Conservation (phyloP, 768 basidiomycete species). For the Lyophyllum atratum region DNA sequence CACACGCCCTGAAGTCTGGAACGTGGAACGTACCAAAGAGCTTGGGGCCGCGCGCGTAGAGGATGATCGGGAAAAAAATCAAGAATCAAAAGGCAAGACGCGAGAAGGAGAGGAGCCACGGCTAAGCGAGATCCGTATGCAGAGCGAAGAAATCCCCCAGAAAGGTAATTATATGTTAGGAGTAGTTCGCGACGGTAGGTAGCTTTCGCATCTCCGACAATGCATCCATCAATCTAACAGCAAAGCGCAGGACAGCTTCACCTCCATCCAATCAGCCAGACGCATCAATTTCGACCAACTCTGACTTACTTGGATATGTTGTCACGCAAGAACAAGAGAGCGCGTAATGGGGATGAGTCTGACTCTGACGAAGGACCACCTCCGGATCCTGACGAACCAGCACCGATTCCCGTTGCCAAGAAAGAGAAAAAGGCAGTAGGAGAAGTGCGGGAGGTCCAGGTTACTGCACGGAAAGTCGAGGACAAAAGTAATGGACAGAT, state of each 20-base stretch:
- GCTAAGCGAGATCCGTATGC: slow-evolving; percentile 68
- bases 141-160: slow-evolving; percentile 70
- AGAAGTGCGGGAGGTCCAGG: slow-evolving; percentile 78
- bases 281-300: slow-evolving; percentile 81
- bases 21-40: slow-evolving; percentile 64
- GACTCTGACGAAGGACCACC: slow-evolving; percentile 82
- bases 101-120: slow-evolving; percentile 59
- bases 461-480: slow-evolving; percentile 69
- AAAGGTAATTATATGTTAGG: slow-evolving; percentile 76
- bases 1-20: slow-evolving; percentile 80
- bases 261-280: slow-evolving; percentile 76
- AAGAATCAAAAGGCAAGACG: slow-evolving; percentile 47
- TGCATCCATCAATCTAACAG: background rate
- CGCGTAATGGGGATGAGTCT: slow-evolving; percentile 55
- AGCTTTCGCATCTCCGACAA: slow-evolving; percentile 3
- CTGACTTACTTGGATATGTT: slow-evolving; percentile 78
- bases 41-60: slow-evolving; percentile 67
- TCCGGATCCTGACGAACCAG: slow-evolving; percentile 74
- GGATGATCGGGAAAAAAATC: slow-evolving; percentile 80
- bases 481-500: slow-evolving; percentile 52
- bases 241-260: slow-evolving; percentile 60
- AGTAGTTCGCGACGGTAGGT: slow-evolving; percentile 68
- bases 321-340: slow-evolving; percentile 61
- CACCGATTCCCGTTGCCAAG: slow-evolving; percentile 43
- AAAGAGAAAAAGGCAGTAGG: slow-evolving; percentile 62